Base-by-base conservation (phyloP, 2,329 filamentous ascomycete species). In the Cladophialophora exuberans region DNA sequence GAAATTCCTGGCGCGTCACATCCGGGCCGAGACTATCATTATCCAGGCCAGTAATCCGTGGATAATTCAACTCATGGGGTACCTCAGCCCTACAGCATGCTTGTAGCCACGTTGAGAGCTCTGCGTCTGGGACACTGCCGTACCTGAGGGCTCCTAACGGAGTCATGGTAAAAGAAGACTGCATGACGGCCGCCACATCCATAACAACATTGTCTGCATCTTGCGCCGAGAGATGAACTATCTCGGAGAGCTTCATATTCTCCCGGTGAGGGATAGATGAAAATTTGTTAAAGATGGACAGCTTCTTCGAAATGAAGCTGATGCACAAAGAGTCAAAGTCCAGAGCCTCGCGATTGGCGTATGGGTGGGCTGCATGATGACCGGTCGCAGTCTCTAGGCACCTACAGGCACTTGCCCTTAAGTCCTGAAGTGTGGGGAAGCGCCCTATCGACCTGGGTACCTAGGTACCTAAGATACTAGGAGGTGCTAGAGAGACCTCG, bases 91-190 rank as follows among this genome's bases (percentile, higher is more conserved):
- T 13, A 20, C 11, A 28, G 22, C 48, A 46, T n/a, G 43, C 25
- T 23, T 31, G 35, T n/a, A 57, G 22, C 54, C 54, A 57, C 20
- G 13, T 25, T 15, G n/a, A 18, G 11, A 43, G 30, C 38, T 57
- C 49, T 22, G 26, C 54, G 11, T 25, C 25, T 3, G 43, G 44
- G 5, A 52, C 44, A 10, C 10, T 5, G 6, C 48, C 38, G 36
- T 57, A 57, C 22, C 54, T 36, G 9, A 52, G 30, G n/a, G 31
- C 25, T 13, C 54, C 48, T 13, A 52, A 22, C 22, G 49, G 54
- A 20, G 47, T 52, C 25, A 23, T 43, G 1, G 41, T 46, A 28
- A 52, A 10, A 2, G 42, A 48, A 5, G 54, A 57, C 6, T 53
- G 43, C 3, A 22, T 15, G 39, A 56, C 48, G 7, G 47, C 33